Conservation (phyloP, 345 rosid genomes). For the thale cress (Arabidopsis thaliana) region DNA sequence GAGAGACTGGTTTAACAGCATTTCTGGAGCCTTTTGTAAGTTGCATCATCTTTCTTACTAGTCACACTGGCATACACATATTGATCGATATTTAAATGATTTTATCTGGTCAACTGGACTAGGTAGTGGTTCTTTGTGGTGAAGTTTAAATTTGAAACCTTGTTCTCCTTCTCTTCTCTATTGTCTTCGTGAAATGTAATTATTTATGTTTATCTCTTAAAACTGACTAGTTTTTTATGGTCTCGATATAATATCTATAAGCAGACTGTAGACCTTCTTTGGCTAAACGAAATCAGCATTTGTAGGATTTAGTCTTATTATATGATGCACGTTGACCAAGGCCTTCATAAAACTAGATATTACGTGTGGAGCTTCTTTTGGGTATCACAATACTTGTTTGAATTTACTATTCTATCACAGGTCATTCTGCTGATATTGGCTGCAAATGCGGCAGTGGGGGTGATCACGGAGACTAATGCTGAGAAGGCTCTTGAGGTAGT, state of each 20-base stretch:
- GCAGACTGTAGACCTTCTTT: constrained; percentile 4
- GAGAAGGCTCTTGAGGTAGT: constrained; percentile 97
- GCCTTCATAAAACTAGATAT: constrained; percentile 8
- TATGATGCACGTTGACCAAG: constrained; percentile 14
- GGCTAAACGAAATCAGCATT: constrained; percentile 14
- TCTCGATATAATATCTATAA: constrained; percentile 5
- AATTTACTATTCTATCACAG: constrained; percentile 49
- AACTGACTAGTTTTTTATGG: constrained; percentile 10
- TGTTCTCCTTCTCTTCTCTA: constrained; percentile 4
- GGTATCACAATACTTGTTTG: constrained; percentile 30
- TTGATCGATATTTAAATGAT: neutral
- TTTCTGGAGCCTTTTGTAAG: constrained; percentile 99
- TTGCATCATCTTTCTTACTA: constrained; percentile 36
- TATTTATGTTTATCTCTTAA: constrained; percentile 8
- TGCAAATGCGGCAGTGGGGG: constrained; percentile 99
- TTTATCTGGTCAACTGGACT: constrained; percentile 14
- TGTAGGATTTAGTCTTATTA: neutral
- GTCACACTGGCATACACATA: constrained; percentile 1
- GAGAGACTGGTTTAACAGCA: constrained; percentile 96
- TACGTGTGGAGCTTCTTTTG: constrained; percentile 16
- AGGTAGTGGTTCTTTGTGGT: constrained; percentile 9
- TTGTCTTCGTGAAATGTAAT: neutral
- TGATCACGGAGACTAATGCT: constrained; percentile 98
- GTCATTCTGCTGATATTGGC: constrained; percentile 96
- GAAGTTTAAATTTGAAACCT: constrained; percentile 17